Conservation (phyloP, 169 alveolate species). For the Eimeria maxima region DNA sequence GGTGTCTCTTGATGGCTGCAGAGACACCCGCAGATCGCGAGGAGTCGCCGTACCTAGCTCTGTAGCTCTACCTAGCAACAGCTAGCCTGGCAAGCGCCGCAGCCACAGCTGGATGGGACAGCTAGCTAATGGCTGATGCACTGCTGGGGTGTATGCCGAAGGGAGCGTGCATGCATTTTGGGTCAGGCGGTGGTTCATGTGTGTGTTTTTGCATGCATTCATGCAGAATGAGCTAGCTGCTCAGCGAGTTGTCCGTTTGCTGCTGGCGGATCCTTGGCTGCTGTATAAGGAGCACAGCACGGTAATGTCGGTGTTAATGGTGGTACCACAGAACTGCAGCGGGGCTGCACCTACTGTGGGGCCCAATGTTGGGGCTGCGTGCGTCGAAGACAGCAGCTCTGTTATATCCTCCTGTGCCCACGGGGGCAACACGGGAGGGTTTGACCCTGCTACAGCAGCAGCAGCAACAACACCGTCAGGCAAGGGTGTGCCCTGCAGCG, state of each 20-base stretch:
- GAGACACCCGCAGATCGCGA: not conserved
- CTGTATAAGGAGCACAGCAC: not conserved
- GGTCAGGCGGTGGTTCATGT: not conserved
- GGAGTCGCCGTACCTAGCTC: too few species aligned
- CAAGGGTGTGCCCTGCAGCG: not conserved
- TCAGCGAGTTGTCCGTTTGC: conserved; percentile 45
- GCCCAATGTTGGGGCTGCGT: not conserved
- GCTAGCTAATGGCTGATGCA: too few species aligned
- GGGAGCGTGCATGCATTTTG: not conserved
- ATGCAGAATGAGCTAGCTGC: conserved; percentile 46
- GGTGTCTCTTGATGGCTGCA: not conserved
- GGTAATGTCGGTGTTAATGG: conserved; percentile 27
- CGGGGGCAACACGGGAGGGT: not conserved
- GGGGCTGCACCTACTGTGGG: not conserved
- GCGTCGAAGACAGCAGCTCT: not conserved
- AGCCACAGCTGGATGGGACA: too few species aligned
- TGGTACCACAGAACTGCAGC: conserved; percentile 12
- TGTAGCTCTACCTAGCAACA: too few species aligned
- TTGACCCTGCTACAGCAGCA: not conserved
- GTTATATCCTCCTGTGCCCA: not conserved
- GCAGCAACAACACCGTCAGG: not conserved
- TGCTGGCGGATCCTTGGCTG: conserved; percentile 29
- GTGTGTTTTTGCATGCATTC: not conserved
- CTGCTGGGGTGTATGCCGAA: not conserved
- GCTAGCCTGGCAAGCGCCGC: too few species aligned